phyloP scores from a whole-genome alignment of 139 green algal species.

The Ostreobium quekettii region DNA sequence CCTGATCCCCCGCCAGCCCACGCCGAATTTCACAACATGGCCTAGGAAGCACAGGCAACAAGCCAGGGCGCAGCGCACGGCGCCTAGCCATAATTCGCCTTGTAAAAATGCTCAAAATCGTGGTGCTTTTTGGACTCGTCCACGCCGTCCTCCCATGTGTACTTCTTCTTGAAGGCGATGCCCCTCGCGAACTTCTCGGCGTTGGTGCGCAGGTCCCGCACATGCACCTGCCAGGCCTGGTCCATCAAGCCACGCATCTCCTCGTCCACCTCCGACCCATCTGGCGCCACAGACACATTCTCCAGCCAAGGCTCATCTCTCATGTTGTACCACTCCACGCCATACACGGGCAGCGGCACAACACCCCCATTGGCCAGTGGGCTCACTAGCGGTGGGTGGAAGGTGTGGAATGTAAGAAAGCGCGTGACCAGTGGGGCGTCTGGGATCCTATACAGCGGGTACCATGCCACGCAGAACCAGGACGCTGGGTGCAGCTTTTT shows the following conservation, averaged over 20 bases:
- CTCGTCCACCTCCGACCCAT: not conserved
- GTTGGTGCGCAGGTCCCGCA: conserved; percentile 8
- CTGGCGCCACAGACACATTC: conserved; percentile 29
- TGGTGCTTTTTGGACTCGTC: conserved; percentile 14
- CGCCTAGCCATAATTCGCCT: too few relatives aligned
- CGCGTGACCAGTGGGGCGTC: conserved; percentile 69
- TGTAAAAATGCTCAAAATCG: conserved; percentile 20
- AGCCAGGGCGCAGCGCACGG: too few relatives aligned
- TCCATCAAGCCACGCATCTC: not conserved
- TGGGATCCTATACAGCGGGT: conserved; percentile 78
- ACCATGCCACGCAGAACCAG: conserved; percentile 80
- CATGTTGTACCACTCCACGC: conserved; percentile 62
- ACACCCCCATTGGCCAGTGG: conserved; percentile 2
- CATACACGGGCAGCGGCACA: conserved; percentile 37
- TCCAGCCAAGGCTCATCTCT: conserved; percentile 56
- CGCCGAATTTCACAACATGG: too few relatives aligned
- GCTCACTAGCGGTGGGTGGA: conserved; percentile 16
- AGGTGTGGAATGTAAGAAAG: conserved; percentile 78
- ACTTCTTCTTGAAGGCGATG: not conserved
- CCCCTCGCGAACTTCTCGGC: conserved; percentile 14
- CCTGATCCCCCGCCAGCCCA: too few relatives aligned
- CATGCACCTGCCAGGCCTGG: conserved; percentile 3
- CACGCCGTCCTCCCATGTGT: not conserved
- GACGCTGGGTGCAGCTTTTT: conserved; percentile 68
- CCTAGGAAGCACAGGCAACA: too few relatives aligned